Conservation (phyloP, 345 rosid species). For the Microcos paniculata region DNA sequence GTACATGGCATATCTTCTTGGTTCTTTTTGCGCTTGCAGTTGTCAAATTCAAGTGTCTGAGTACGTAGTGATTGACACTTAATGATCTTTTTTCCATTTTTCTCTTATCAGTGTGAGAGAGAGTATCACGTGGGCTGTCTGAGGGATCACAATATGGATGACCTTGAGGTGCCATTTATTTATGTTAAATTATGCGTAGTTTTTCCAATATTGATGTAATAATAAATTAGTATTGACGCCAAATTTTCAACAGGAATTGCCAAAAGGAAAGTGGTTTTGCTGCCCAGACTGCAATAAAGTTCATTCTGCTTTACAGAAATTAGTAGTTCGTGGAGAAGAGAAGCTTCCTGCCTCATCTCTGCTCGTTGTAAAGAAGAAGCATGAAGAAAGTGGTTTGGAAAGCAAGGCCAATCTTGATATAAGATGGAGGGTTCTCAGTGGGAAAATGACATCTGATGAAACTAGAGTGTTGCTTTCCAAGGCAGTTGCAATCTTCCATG, state of each 20-base stretch:
- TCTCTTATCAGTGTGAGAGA: constrained; percentile 68
- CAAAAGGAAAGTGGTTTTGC: constrained; percentile 89
- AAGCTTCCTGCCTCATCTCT: constrained; percentile 58
- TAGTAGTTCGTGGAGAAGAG: constrained; percentile 67
- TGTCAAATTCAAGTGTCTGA: constrained; percentile 10
- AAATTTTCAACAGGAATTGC: constrained; percentile 64
- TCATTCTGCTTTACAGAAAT: constrained; percentile 50
- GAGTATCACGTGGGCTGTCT: constrained; percentile 95
- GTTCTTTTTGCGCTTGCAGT: constrained; percentile 3
- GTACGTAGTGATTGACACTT: background rate
- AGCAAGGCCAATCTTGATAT: constrained; percentile 43
- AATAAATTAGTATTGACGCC: constrained; percentile 13
- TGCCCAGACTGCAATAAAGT: constrained; percentile 53
- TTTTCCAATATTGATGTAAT: constrained; percentile 6
- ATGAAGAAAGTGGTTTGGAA: constrained; percentile 35
- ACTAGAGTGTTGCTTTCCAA: constrained; percentile 52
- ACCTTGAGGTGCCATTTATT: constrained; percentile 60
- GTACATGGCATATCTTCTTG: background rate
- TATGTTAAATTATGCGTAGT: background rate
- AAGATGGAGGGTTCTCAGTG: constrained; percentile 87
- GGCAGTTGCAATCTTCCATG: constrained; percentile 78
- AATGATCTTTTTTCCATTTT: constrained; percentile 6
- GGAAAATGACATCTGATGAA: constrained; percentile 49
- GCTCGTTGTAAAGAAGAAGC: constrained; percentile 46
- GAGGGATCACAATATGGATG: constrained; percentile 71